Evolutionary conservation across 140 eudicot genomes (phyloP).

Genomic region (Oenanthe javanica): DNA sequence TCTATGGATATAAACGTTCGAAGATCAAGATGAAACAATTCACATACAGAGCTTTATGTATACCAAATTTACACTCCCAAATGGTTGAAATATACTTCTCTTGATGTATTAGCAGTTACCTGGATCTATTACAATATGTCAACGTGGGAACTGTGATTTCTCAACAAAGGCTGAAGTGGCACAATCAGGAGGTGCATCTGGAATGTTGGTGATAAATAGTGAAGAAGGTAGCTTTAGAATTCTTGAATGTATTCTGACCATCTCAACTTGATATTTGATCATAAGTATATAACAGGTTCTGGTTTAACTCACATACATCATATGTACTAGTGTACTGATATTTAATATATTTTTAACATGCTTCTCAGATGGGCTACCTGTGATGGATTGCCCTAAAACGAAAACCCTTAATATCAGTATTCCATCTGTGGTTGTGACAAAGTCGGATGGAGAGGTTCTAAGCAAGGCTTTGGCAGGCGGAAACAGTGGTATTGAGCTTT

Average conservation of each 20-base stretch:
- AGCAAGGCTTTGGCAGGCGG: constrained; percentile 46
- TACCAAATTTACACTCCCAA: neutral
- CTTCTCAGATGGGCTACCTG: constrained; percentile 41
- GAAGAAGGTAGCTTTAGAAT: constrained; percentile 50
- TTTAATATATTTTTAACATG: constrained; percentile 5
- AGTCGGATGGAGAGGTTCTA: constrained; percentile 53
- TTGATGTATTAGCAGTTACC: constrained; percentile 43
- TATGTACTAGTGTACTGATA: neutral
- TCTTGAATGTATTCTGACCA: neutral
- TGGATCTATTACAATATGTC: constrained; percentile 52
- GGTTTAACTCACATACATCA: neutral
- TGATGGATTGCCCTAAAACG: constrained; percentile 57
- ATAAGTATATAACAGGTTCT: neutral
- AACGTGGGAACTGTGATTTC: constrained; percentile 79
- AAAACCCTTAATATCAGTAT: constrained; percentile 39
- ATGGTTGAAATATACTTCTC: neutral
- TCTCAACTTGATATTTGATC: neutral
- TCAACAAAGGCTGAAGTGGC: constrained; percentile 64
- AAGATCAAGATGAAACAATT: neutral
- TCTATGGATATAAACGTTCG: neutral
- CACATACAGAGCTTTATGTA: neutral
- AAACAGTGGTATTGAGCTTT: constrained; percentile 40
- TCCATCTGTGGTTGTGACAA: constrained; percentile 61
- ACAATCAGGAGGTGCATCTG: constrained; percentile 80
- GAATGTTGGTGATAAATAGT: constrained; percentile 62